phyloP scores from a whole-genome alignment of 768 basidiomycete genomes.

The Tricholoma saponaceum region DNA sequence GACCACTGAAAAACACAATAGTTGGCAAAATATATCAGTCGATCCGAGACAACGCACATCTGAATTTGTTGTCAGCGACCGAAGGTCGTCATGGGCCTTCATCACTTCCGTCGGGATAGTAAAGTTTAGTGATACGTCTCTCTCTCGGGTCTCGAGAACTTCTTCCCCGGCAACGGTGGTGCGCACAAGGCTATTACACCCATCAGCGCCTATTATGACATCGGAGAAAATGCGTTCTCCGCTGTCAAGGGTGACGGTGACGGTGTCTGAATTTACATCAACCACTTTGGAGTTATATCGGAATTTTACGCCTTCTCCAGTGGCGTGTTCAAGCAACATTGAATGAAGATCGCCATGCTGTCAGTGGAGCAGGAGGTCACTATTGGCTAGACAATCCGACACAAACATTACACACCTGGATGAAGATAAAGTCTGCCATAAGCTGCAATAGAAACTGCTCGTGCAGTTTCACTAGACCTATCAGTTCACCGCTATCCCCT shows the following conservation, averaged over 20 bases:
- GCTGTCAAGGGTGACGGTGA: conserved; percentile 33
- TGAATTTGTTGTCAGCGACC: conserved; percentile 19
- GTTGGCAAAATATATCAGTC: not conserved
- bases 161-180: conserved; percentile 24
- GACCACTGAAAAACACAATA: conserved; percentile 23
- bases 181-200: conserved; percentile 39
- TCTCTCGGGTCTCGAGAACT: conserved; percentile 20
- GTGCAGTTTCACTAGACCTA: conserved; percentile 45
- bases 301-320: conserved; percentile 43
- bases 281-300: conserved; percentile 35
- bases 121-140: conserved; percentile 27
- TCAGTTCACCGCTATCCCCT: conserved; percentile 40
- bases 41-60: conserved; percentile 23
- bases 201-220: conserved; percentile 60
- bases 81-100: conserved; percentile 28
- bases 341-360: conserved; percentile 52
- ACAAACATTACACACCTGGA: conserved; percentile 19
- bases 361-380: not conserved
- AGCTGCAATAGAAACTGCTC: conserved; percentile 41
- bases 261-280: conserved; percentile 24
- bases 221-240: conserved; percentile 45
- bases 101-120: conserved; percentile 28
- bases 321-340: conserved; percentile 43
- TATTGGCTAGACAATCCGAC: not conserved
- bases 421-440: conserved; percentile 28